phyloP scores from a whole-genome alignment of 2,329 filamentous ascomycete genomes.

The Dothideomycetes sp. region DNA sequence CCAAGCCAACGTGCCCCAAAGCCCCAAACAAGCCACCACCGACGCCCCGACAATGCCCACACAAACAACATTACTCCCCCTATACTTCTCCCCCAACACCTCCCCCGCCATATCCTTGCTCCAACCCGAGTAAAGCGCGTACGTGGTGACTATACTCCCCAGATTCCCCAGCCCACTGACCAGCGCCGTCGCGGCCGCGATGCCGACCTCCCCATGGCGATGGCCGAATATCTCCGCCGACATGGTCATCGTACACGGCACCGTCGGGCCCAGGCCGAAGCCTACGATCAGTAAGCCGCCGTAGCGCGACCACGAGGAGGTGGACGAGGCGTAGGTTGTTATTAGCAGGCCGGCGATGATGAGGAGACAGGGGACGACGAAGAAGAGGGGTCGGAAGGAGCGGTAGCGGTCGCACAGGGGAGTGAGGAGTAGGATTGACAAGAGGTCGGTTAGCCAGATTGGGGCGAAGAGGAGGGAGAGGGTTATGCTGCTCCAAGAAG shows the following conservation, averaged over 20 bases:
- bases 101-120: conserved; percentile 54
- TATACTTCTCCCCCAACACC: conserved; percentile 59
- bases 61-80: conserved; percentile 79
- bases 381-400: conserved; percentile 67
- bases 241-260: conserved; percentile 92
- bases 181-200: conserved; percentile 73
- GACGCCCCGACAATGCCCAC: conserved; percentile 72
- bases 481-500: conserved; percentile 58
- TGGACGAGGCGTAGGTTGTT: conserved; percentile 62
- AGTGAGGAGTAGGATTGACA: conserved; percentile 75
- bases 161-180: conserved; percentile 82
- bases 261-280: conserved; percentile 80
- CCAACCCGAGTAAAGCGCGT: conserved; percentile 84
- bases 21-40: conserved; percentile 53
- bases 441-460: conserved; percentile 77
- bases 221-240: conserved; percentile 82
- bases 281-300: conserved; percentile 82
- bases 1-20: conserved; percentile 56
- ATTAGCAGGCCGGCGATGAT: conserved; percentile 75
- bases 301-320: conserved; percentile 68
- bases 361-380: conserved; percentile 61
- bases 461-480: conserved; percentile 78
- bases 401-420: conserved; percentile 84
- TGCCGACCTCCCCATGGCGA: conserved; percentile 81
- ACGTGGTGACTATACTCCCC: conserved; percentile 77